Base-by-base conservation (phyloP, 2,329 filamentous ascomycete genomes). In the Neonectria punicea region DNA sequence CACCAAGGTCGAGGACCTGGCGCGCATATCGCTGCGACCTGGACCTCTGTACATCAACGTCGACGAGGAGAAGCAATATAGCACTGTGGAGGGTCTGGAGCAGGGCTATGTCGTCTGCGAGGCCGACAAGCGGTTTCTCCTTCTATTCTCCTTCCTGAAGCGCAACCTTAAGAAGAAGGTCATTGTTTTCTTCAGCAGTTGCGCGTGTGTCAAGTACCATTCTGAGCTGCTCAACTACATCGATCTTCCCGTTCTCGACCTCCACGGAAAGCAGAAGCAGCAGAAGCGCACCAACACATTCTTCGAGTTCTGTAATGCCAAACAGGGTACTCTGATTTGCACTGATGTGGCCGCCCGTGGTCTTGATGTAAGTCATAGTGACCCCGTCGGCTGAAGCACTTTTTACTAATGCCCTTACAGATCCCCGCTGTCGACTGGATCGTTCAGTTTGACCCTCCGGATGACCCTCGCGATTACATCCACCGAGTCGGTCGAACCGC, bases 271-370 rank as follows among this genome's bases (percentile, higher is more conserved):
- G 82, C 93, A 97, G 82, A 99, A 99, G 82, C 96, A 99, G 81
- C 94, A 98, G 81, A 97, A 97, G 80, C 92, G 96, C n/a, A 99
- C 96, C 25, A 97, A 97, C 77, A 97, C 94, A 1, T 99, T 99
- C 80, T 99, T 98, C 80, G 95, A 98, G 79, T 99, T 99, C 79
- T 86, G 84, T 79, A 87, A 87, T 68, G 85, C 94, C 18, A 90
- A 90, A 70, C 89, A 92, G 70, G 96, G 95, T 25, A 97, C 93
- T 1, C 81, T 99, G 58, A 96, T 99, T 72, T 98, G 94, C 82
- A 99, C 96, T 0, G 96, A 99, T 75, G 96, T 99, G 68, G 96
- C 96, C 50, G 96, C 96, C 3, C 87, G 96, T 84, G 96, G 96
- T 39, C 87, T 99, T 53, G 96, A 98, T 86, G 89, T 91, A 80